phyloP scores from a whole-genome alignment of 495 filamentous ascomycete species.

The Penicillium malachiteum region DNA sequence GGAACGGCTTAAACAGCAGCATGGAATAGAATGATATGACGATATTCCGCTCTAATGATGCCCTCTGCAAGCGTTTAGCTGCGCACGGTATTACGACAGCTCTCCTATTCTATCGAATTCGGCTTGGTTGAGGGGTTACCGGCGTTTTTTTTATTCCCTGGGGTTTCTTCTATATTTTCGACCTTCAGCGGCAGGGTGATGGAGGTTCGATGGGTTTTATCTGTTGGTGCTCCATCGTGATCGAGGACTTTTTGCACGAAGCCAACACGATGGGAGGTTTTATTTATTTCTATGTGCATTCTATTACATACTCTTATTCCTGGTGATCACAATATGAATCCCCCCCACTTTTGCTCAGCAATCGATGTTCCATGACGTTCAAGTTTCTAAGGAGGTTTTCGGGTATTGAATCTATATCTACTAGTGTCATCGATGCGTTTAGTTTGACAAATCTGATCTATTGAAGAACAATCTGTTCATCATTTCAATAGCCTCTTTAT shows the following conservation, averaged over 20 bases:
- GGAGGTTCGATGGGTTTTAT: slow-evolving; percentile 12
- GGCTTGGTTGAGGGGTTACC: slow-evolving; percentile 44
- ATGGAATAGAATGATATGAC: slow-evolving; percentile 89
- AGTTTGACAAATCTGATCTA: no score
- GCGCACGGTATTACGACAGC: slow-evolving; percentile 35
- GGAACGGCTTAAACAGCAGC: slow-evolving; percentile 95
- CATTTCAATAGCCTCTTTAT: neutral
- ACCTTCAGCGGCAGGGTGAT: slow-evolving; percentile 7
- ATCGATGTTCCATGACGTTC: neutral
- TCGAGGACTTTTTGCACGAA: slow-evolving; percentile 8
- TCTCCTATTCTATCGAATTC: slow-evolving; percentile 32
- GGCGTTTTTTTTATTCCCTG: slow-evolving; percentile 27
- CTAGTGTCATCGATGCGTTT: no score
- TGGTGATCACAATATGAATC: slow-evolving; percentile 7
- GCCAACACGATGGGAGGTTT: slow-evolving; percentile 5
- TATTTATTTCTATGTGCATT: slow-evolving; percentile 18
- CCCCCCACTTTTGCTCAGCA: slow-evolving; percentile 7
- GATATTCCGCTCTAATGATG: slow-evolving; percentile 34
- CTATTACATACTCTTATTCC: slow-evolving; percentile 1
- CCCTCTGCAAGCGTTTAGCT: slow-evolving; percentile 42
- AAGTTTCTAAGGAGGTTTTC: no score
- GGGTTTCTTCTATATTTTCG: slow-evolving; percentile 20
- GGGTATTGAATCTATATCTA: no score
- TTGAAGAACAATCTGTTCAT: neutral
- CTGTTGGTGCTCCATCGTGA: neutral